Evolutionary conservation across 176 grass and related monocot species (phyloP).

Genomic region (Triticum aestivum): IWGSC_CS_RefSeq_v2.1 NC_057801.1:150166436-150166935

Average conservation of each 20-base stretch:
- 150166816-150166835: neutral
- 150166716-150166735: slow-evolving; percentile 35
- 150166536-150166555: neutral
- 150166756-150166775: neutral
- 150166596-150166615: slow-evolving; percentile 22
- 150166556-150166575: slow-evolving; percentile 7
- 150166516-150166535: neutral
- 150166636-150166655: neutral
- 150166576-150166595: neutral
- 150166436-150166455: neutral
- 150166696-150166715: slow-evolving; percentile 67
- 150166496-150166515: neutral
- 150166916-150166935: slow-evolving; percentile 80
- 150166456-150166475: neutral
- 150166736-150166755: neutral
- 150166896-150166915: slow-evolving; percentile 91
- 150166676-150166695: slow-evolving; percentile 46
- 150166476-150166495: neutral
- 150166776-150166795: neutral
- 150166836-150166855: slow-evolving; percentile 14
- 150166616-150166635: neutral
- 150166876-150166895: slow-evolving; percentile 52
- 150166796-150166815: neutral
- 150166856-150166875: slow-evolving; percentile 38
- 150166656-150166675: slow-evolving; percentile 13